A percentile compares a stretch with the other conserved stretches of the same genome.
These are phyloP conservation scores for Stephanodiscus minutulus DNA, from an alignment of 108 stramenopile genomes.

Conservation along the genomic window DNA sequence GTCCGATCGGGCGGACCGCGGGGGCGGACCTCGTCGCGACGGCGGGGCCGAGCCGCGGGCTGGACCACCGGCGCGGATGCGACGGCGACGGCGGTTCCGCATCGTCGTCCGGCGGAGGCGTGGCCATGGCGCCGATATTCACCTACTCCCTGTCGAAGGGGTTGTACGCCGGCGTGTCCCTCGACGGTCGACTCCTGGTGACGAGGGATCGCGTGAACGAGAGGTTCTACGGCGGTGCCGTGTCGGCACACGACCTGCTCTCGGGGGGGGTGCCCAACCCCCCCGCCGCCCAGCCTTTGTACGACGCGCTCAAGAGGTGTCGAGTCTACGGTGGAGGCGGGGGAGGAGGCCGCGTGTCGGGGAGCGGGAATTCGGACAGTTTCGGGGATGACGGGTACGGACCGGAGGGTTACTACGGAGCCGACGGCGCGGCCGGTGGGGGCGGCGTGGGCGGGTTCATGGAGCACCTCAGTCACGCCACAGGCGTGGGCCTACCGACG, in stretches of 20 bases:
- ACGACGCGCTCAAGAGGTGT: slow-evolving; percentile 84
- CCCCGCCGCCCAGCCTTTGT: slow-evolving; percentile 88
- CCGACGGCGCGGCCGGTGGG: not conserved
- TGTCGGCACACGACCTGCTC: slow-evolving; percentile 67
- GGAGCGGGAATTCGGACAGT: slow-evolving; percentile 27
- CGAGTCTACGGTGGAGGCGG: slow-evolving; percentile 65
- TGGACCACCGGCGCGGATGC: slow-evolving; percentile 23
- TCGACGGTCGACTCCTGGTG: slow-evolving; percentile 89
- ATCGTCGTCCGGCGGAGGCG: too few relatives aligned
- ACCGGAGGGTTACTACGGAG: not conserved
- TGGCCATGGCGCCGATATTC: slow-evolving; percentile 85
- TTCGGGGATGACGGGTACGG: slow-evolving; percentile 5
- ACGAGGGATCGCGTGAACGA: slow-evolving; percentile 92
- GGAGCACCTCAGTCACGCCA: slow-evolving; percentile 43
- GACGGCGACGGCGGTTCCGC: too few relatives aligned
- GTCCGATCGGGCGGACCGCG: slow-evolving; percentile 89
- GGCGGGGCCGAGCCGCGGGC: slow-evolving; percentile 19
- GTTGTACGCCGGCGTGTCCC: slow-evolving; percentile 90
- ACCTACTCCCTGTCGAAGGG: slow-evolving; percentile 93
- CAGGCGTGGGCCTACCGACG: slow-evolving; percentile 38
- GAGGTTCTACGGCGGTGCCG: slow-evolving; percentile 90
- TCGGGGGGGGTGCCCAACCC: slow-evolving; percentile 72
- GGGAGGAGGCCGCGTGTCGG: slow-evolving; percentile 6
- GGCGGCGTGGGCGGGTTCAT: slow-evolving; percentile 25
- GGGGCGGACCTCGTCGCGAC: slow-evolving; percentile 87